Conservation (phyloP, 179 eudicot species). For the Silene coronaria region DNA sequence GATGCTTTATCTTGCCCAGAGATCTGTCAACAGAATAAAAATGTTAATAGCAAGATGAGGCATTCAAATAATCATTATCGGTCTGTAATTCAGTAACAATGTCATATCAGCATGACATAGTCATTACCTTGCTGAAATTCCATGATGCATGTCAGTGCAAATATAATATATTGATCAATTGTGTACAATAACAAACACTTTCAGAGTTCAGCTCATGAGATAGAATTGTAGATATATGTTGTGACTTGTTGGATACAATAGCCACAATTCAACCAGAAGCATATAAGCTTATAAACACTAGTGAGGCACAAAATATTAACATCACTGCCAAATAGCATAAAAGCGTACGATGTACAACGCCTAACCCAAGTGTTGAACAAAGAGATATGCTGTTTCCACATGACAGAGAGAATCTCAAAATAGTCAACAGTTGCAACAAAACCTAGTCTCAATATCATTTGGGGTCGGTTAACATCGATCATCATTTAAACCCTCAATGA, state of each 20-base stretch:
- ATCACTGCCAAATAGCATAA: slow-evolving; percentile 2
- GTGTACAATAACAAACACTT: neutral
- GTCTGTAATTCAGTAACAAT: neutral
- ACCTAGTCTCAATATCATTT: no score
- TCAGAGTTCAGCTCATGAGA: neutral
- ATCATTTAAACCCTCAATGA: neutral
- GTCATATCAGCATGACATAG: neutral
- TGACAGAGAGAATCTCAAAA: neutral
- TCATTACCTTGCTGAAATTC: neutral
- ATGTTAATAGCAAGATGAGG: neutral
- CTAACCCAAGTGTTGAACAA: neutral
- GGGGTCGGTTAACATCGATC: neutral
- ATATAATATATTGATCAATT: no score
- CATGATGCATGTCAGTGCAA: neutral
- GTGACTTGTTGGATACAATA: neutral
- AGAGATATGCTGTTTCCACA: neutral
- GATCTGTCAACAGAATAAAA: slow-evolving; percentile 43
- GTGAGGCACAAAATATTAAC: neutral
- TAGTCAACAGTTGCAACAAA: neutral
- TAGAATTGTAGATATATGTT: neutral
- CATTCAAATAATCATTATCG: neutral
- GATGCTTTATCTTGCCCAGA: slow-evolving; percentile 80
- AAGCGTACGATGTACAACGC: neutral
- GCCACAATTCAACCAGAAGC: neutral
- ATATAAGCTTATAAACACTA: neutral